Evolutionary conservation across 2,329 filamentous ascomycete species (phyloP).

Genomic region (Penicillium sp.): DNA sequence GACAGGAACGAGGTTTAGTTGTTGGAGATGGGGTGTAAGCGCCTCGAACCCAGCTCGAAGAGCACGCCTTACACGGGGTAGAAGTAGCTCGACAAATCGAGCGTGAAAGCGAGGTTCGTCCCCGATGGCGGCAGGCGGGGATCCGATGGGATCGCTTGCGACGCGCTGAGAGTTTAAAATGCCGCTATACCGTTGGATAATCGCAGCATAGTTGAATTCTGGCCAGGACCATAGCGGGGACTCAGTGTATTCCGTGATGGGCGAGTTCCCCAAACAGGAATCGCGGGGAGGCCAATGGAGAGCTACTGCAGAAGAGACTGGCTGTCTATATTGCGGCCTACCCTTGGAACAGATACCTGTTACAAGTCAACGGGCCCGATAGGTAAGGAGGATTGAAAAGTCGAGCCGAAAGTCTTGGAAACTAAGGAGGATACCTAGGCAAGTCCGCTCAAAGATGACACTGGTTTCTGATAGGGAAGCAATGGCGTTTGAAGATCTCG

Average conservation of each 20-base stretch:
- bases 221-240: slow-evolving; percentile 12
- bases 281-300: slow-evolving; percentile 11
- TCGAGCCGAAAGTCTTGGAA: too few relatives aligned
- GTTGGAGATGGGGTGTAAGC: neutral
- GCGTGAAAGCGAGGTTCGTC: slow-evolving; percentile 7
- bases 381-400: too few relatives aligned
- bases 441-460: too few relatives aligned
- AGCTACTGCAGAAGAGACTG: slow-evolving; percentile 13
- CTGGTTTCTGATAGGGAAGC: too few relatives aligned
- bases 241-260: neutral
- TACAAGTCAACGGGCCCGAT: too few relatives aligned
- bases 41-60: neutral
- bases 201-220: slow-evolving; percentile 13
- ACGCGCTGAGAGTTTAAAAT: slow-evolving; percentile 10
- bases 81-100: neutral
- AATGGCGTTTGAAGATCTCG: too few relatives aligned
- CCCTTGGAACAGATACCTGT: too few relatives aligned
- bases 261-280: slow-evolving; percentile 2
- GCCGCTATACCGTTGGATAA: slow-evolving; percentile 12
- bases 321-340: too few relatives aligned
- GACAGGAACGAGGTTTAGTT: slow-evolving; percentile 5
- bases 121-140: slow-evolving; percentile 9
- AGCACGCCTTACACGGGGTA: neutral
- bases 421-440: too few relatives aligned
- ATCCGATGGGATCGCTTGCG: slow-evolving; percentile 8